Evolutionary conservation across 2,329 filamentous ascomycete species (phyloP), one percentile per base, ranked within the genome.

Genomic region (Ceratocystis eucalypticola): DNA sequence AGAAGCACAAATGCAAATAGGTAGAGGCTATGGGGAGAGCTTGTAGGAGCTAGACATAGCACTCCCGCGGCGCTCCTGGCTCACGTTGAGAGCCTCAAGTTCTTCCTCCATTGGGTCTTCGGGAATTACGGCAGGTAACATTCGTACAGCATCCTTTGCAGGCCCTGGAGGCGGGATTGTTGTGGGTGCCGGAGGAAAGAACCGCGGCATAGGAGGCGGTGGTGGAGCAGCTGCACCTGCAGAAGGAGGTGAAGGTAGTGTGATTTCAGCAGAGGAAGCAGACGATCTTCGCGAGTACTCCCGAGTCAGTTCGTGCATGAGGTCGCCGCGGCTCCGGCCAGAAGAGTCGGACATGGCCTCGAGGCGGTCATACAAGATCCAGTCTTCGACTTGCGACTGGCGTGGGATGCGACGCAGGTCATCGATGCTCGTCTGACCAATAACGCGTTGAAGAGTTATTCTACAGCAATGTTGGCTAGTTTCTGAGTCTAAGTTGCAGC

Each of bases 351-450:
- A 65, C 64, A 68, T 77, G 77, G 10, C 74, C 76, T 71, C 81
- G 76, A 37, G 77, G 71, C 69, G 78, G 69, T 80, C 75, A 71
- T 79, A 84, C 7, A 82, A 70, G 1, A 74, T 67, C 81, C 80
- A 85, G 67, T 85, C 82, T 68, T 85, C 83, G 5, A 82, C 69
- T 71, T 84, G 80, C 1, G 81, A 82, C 1, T 82, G 82, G 10
- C 72, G 75, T 0, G 82, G 82, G 12, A 82, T 75, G n/a, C 70
- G 66, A n/a, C 72, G 69, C 7, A 84, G 69, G 5, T 78, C 74
- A 6, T 77, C 72, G 68, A 82, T 73, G 1, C 78, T 69, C 1
- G 66, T 73, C 69, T 83, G 80, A 10, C 73, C 74, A 0, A 72
- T 62, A 6, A 76, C 74, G 25, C 79, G 77, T 69, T 82, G 77